Conservation (phyloP, 352 stramenopile species). For the Globisporangium yorkense region DNA sequence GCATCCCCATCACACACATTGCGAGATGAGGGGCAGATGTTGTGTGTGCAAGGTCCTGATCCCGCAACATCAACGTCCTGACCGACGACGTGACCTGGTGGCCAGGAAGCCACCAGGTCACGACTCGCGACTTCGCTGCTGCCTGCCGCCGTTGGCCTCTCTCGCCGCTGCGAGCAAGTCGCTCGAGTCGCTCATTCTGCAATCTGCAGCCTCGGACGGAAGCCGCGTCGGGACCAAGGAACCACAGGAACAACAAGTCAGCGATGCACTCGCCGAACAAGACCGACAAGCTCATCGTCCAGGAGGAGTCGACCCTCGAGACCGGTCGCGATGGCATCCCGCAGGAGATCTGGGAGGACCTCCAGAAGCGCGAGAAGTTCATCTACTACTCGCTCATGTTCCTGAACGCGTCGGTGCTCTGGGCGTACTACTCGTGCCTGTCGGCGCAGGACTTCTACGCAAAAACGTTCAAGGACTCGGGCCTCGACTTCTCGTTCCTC, state of each 20-base stretch:
- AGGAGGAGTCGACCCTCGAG: conserved; percentile 18
- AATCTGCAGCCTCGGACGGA: neutral
- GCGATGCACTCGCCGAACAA: conserved; percentile 21
- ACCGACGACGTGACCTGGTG: neutral
- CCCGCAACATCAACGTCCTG: neutral
- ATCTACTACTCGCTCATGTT: conserved; percentile 75
- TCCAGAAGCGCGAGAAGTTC: conserved; percentile 36
- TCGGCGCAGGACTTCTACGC: conserved; percentile 67
- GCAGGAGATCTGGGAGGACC: conserved; percentile 53
- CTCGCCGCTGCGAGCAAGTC: no score
- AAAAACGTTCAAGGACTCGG: conserved; percentile 43
- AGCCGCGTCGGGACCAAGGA: neutral
- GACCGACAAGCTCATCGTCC: conserved; percentile 33
- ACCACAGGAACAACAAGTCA: neutral
- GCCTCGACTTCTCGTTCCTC: conserved; percentile 60
- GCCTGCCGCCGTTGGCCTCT: neutral
- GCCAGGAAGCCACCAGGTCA: no score
- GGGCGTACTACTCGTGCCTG: conserved; percentile 76
- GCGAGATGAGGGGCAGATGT: neutral
- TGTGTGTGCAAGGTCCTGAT: neutral
- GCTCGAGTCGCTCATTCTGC: neutral
- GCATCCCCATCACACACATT: neutral
- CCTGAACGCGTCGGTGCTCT: conserved; percentile 63
- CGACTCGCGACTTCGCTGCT: no score
- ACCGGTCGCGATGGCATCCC: conserved; percentile 40